Conservation (phyloP, 169 alveolate genomes). For the Plasmodium inui region DNA sequence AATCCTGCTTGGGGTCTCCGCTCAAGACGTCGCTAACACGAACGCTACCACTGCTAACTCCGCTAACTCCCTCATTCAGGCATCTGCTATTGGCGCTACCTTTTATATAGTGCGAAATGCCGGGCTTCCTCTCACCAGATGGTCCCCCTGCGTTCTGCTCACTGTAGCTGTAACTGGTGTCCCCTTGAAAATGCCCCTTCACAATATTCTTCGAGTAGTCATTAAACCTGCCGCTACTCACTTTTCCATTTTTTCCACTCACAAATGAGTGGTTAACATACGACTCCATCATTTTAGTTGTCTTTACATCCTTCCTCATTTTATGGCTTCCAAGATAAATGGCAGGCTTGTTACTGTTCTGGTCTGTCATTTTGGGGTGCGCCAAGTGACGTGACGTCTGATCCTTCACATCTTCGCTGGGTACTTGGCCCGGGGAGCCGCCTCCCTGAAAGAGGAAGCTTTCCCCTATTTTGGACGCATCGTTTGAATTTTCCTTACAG, state of each 20-base stretch:
- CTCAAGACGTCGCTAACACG: too few relatives aligned
- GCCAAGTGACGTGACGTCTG: background rate
- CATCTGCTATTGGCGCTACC: background rate
- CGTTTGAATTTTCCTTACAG: conserved; percentile 13
- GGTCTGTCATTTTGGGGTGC: background rate
- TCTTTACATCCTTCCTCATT: background rate
- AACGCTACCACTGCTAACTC: background rate
- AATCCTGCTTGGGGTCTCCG: background rate
- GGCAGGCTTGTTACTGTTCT: background rate
- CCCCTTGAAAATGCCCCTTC: background rate
- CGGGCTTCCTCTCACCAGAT: background rate
- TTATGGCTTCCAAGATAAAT: background rate
- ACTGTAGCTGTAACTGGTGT: background rate
- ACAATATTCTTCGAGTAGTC: background rate
- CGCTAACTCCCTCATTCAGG: background rate
- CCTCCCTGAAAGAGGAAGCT: background rate
- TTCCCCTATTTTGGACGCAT: background rate
- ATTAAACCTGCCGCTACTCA: background rate
- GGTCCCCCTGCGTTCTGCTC: background rate
- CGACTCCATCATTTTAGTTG: background rate
- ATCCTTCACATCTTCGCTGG: background rate
- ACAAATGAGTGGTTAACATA: background rate
- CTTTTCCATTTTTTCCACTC: background rate
- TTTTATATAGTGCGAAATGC: background rate
- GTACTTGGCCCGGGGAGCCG: background rate